A percentile compares a stretch with the other conserved stretches of the same genome.
These are phyloP conservation scores for Penicillium verrucosum DNA, from an alignment of 2,329 filamentous ascomycete species.

Conservation along the genomic window DNA sequence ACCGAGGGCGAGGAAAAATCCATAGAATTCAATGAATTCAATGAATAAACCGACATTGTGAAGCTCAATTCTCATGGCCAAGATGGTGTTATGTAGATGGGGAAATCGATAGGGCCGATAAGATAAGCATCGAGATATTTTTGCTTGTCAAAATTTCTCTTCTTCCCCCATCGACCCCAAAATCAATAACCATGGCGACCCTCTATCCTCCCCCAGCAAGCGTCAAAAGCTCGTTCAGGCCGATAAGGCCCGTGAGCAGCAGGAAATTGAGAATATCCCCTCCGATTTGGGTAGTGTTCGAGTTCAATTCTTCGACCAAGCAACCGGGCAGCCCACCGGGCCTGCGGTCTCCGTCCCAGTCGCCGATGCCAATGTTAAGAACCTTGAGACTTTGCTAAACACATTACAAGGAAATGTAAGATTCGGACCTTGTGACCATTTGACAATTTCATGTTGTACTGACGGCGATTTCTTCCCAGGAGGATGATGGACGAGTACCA, in stretches of 20 bases:
- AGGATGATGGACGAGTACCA: slow-evolving; percentile 60
- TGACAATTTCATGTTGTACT: slow-evolving; percentile 7
- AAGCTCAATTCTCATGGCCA: not conserved
- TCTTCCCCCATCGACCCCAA: slow-evolving; percentile 14
- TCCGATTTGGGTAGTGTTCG: slow-evolving; percentile 72
- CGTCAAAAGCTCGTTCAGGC: slow-evolving; percentile 74
- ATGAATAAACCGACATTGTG: slow-evolving; percentile 14
- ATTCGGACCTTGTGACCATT: not conserved
- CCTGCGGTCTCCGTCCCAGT: slow-evolving; percentile 73
- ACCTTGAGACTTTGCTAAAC: slow-evolving; percentile 82
- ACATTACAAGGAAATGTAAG: slow-evolving; percentile 72
- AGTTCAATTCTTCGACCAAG: slow-evolving; percentile 84
- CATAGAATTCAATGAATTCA: slow-evolving; percentile 2
- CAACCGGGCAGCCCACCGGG: slow-evolving; percentile 63
- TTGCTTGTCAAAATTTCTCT: slow-evolving; percentile 16
- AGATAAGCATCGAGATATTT: slow-evolving; percentile 18
- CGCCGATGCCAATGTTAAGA: slow-evolving; percentile 81
- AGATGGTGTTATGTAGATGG: slow-evolving; percentile 3
- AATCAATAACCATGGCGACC: slow-evolving; percentile 64
- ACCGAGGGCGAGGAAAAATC: slow-evolving; percentile 23
- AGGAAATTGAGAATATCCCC: slow-evolving; percentile 66
- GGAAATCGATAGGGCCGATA: slow-evolving; percentile 16
- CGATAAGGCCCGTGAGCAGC: slow-evolving; percentile 69
- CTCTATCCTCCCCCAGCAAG: slow-evolving; percentile 82
- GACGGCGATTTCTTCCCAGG: slow-evolving; percentile 33